Percentiles rank a stretch among this genome's conserved stretches.
These are phyloP conservation scores for Tylopilus subfusipes DNA, from an alignment of 768 basidiomycete genomes.

Conservation along the genomic window DNA sequence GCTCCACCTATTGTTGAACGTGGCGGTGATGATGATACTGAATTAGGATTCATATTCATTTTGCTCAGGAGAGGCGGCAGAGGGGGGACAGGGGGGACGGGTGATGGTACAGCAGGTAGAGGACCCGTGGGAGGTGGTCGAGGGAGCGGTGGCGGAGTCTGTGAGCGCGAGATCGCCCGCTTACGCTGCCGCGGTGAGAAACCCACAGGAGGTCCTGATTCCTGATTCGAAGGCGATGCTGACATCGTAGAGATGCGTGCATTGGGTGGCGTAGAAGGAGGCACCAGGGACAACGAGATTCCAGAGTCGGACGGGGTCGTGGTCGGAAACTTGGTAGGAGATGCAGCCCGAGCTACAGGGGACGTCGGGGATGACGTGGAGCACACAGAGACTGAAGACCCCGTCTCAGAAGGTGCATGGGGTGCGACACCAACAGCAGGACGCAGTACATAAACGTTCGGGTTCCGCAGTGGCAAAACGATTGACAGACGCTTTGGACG, in stretches of 20 bases:
- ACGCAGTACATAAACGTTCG: constrained; percentile 4
- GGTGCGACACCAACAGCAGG: constrained; percentile 23
- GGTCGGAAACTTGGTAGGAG: constrained; percentile 1
- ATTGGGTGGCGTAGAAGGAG: constrained; percentile 5
- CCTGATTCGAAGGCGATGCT: constrained; percentile 2
- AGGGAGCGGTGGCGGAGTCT: constrained; percentile 25
- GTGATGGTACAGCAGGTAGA: constrained; percentile 27
- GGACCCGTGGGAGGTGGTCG: constrained; percentile 30
- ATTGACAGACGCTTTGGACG: constrained; percentile 17
- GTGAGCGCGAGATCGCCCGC: constrained; percentile 24
- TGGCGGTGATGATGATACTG: constrained; percentile 6
- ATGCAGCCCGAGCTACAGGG: neutral
- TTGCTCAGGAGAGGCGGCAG: constrained; percentile 24
- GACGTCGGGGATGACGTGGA: constrained; percentile 16
- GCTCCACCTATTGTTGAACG: constrained; percentile 6
- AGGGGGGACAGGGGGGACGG: constrained; percentile 24
- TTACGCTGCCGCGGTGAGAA: constrained; percentile 20
- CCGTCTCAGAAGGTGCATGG: constrained; percentile 22
- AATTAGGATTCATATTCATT: constrained; percentile 2
- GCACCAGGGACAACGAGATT: neutral
- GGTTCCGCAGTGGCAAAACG: constrained; percentile 9
- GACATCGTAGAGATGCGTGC: neutral
- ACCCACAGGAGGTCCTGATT: constrained; percentile 18
- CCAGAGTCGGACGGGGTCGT: neutral
- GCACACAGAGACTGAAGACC: constrained; percentile 3